Evolutionary conservation across 306 rosid species (phyloP), one percentile per base, ranked within the genome.

Genomic region (Fragaria vesca): DNA sequence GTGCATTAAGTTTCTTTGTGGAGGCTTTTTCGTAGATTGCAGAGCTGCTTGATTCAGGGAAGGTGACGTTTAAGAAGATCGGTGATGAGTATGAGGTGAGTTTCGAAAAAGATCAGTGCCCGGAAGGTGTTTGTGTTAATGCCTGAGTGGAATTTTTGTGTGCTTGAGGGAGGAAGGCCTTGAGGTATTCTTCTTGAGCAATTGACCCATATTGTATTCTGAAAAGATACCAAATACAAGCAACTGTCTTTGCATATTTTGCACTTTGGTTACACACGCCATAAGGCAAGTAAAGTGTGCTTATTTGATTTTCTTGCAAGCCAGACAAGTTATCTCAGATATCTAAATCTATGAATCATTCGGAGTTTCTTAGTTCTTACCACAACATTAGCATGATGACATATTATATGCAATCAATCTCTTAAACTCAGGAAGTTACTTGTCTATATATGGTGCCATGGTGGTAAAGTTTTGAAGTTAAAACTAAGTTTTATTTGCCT

Each of bases 41-140:
- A 61, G 94, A 90, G 86, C 89, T 89, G 34, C 83, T 94, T 67
- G 91, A 90, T 72, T 88, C 96, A 2, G 97, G 93, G 83, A 92
- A 89, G 86, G 69, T 87, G 4, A 84, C 78, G 83, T 80, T 90
- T 21, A 89, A 89, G 87, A 91, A 89, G 28, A 26, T 26, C 28
- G 1, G 28, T 26, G 28, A 26, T 26, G 28, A 26, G 28, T 26
- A 26, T 26, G 60, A 80, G 81, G 94, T 94, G 81, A 85, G 93
- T 74, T 79, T 48, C 45, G 13, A 70, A 52, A 54, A 48, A 8
- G 54, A 6, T 2, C 10, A 21, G 42, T 62, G 68, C 2, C 8
- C 42, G 43, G 68, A 62, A 62, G 68, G 61, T 5, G 42, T 51
- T 61, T 38, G 63, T 55, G 34, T 32, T 30, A 38, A n/a, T n/a